Percentiles rank a stretch among this genome's conserved stretches.
These are phyloP conservation scores for Acarospora socialis DNA, from an alignment of 2,329 filamentous ascomycete genomes.

Conservation along the genomic window DNA sequence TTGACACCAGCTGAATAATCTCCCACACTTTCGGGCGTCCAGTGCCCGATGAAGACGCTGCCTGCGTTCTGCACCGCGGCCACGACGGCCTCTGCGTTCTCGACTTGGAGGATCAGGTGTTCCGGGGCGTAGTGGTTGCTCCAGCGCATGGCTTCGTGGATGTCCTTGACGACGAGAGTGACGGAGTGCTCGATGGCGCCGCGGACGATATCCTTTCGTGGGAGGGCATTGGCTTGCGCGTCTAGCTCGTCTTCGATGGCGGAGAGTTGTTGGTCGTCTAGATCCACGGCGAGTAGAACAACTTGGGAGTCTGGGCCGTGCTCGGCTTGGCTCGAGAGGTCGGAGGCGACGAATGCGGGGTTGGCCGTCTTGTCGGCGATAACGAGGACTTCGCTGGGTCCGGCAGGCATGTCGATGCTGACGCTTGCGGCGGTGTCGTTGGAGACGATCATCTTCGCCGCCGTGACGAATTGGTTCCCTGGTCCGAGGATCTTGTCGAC, in stretches of 20 bases:
- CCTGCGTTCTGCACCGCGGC: conserved; percentile 82
- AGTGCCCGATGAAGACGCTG: conserved; percentile 87
- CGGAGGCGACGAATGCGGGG: conserved; percentile 88
- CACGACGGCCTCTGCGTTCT: conserved; percentile 59
- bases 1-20: conserved; percentile 98
- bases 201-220: conserved; percentile 82
- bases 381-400: conserved; percentile 92
- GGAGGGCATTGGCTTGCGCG: conserved; percentile 70
- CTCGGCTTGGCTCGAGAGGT: conserved; percentile 88
- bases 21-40: conserved; percentile 95
- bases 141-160: conserved; percentile 61
- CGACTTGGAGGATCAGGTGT: conserved; percentile 83
- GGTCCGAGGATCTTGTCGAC: conserved; percentile 98
- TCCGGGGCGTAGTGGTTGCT: conserved; percentile 95
- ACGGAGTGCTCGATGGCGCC: conserved; percentile 85
- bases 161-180: conserved; percentile 59
- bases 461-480: conserved; percentile 96
- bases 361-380: conserved; percentile 78
- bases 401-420: conserved; percentile 96
- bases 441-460: conserved; percentile 94
- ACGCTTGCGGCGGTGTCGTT: conserved; percentile 95
- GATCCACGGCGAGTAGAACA: conserved; percentile 70
- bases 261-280: conserved; percentile 55
- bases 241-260: conserved; percentile 90
- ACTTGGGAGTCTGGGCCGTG: conserved; percentile 96